Base-by-base conservation (phyloP, 805 yeast species). In the Candida lessepsii region DNA sequence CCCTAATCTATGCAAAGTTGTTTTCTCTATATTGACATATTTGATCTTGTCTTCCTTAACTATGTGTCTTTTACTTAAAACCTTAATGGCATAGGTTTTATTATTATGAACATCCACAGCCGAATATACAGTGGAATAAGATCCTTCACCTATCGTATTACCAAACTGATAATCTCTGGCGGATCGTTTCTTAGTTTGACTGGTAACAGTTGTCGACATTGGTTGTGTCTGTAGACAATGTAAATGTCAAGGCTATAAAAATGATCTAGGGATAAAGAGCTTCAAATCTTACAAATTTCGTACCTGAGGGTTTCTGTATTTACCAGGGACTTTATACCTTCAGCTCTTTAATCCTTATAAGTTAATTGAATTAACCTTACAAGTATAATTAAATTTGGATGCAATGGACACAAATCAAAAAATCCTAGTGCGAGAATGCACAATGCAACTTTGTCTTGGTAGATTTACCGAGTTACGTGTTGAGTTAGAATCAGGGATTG, bases 21-120 rank as follows among this genome's bases (percentile, higher is more conserved):
- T 82, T 58, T 93, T 93, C 57, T 93, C 99, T 42, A 93, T 91
- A 58, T 89, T 89, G 43, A 93, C 99, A 56, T 93, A 93, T 61
- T 93, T 93, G 57, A 88, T 88, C 60, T 93, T 93, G 57, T 85
- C 86, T 62, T 93, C 99, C 58, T 87, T 81, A 46, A 93, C 95
- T 33, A 93, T 93, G 61, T 93, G 98, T 30, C 84, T 76, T 61
- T 93, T 93, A 31, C 93, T 88, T 13, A 95, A 78, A 2, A 93
- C 85, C 63, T 93, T 93, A 50, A 93, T 81, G 17, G 99, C 99
- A 57, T 81, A 93, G 6, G 88, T 81, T 44, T 81, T 76, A 56
- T 80, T 73, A 33, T 86, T 83, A 52, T 80, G 81, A 17, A 79
- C 57, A 46, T 91, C 96, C 4, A 84, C 69, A 0, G 96, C 99